Conservation (phyloP, 2,329 filamentous ascomycete genomes). For the Akanthomyces lecanii region DNA sequence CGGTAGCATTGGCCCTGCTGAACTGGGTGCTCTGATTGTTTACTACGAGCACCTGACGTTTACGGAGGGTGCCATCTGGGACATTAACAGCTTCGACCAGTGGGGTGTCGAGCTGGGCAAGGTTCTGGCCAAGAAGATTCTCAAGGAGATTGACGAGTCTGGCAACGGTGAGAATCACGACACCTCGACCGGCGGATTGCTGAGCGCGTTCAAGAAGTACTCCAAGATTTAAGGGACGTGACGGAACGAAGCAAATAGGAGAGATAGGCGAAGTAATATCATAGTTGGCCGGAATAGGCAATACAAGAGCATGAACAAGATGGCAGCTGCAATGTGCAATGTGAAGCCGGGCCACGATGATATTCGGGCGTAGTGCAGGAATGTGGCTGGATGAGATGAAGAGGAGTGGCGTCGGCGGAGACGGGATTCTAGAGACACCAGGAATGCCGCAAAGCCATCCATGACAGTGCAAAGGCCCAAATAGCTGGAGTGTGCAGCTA, state of each 20-base stretch:
- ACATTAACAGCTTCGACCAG: conserved; percentile 99
- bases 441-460: background rate
- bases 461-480: background rate
- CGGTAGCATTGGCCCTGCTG: conserved; percentile 87
- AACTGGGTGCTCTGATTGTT: conserved; percentile 90
- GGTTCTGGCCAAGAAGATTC: conserved; percentile 88
- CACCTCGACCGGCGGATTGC: conserved; percentile 79
- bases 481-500: background rate
- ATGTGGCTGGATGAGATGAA: conserved; percentile 1
- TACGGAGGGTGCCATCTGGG: conserved; percentile 96
- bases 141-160: conserved; percentile 76
- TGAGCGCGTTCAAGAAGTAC: conserved; percentile 86
- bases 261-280: conserved; percentile 4
- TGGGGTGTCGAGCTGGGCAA: conserved; percentile 99
- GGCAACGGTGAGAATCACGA: conserved; percentile 74
- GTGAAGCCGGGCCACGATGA: background rate
- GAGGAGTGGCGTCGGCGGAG: background rate
- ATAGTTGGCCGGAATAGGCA: background rate
- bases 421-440: background rate
- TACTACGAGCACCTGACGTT: conserved; percentile 99
- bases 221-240: conserved; percentile 41
- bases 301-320: background rate
- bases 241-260: conserved; percentile 3
- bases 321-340: background rate
- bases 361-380: background rate